Base-by-base conservation (phyloP, 2,329 filamentous ascomycete species). In the Verticillium zaregamsianum region DNA sequence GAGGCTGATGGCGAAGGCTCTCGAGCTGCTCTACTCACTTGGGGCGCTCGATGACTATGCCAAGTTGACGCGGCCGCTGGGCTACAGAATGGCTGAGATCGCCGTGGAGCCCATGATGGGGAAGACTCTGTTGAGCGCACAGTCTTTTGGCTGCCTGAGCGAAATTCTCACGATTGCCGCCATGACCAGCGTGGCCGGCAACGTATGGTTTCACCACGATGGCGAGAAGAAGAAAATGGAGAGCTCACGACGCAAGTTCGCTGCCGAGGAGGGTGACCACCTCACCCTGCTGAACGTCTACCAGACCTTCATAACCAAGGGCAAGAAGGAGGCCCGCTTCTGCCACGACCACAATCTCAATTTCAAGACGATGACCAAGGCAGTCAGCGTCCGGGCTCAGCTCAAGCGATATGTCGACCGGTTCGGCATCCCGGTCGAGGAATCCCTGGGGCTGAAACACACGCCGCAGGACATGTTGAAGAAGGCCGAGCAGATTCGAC, bases 21-120 rank as follows among this genome's bases (percentile, higher is more conserved):
- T 97, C 2, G 94, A 98, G 74, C 81, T 97, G 3, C 84, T 99
- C 4, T 97, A 90, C 73, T 91, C 92, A 0, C 78, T 98, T 6
- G 93, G 93, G 7, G 93, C 93, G 0, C 78, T 99, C 14, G 93
- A 98, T 69, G 87, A 90, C 59, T 94, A 97, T 71, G 93, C 93
- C 15, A 96, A 94, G 71, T 85, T 99, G 32, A 97, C 94, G 2
- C 89, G 86, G 67, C 93, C 95, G 0, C 80, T 97, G n/a, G 95
- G 95, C 1, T 82, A 86, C 63, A 86, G 92, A 54, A 97, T 98
- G 93, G 94, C 95, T 0, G 94, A 98, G 73, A 80, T 99, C 54
- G 90, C 93, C 0, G 86, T 98, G 8, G 92, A 97, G 68, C 95
- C 95, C 0, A 97, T 97, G 92, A 95, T 97, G 85, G 92, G 90